Evolutionary conservation across 805 yeast species (phyloP), one percentile per base, ranked within the genome.

Genomic region (Wickerhamomyces pijperi): DNA sequence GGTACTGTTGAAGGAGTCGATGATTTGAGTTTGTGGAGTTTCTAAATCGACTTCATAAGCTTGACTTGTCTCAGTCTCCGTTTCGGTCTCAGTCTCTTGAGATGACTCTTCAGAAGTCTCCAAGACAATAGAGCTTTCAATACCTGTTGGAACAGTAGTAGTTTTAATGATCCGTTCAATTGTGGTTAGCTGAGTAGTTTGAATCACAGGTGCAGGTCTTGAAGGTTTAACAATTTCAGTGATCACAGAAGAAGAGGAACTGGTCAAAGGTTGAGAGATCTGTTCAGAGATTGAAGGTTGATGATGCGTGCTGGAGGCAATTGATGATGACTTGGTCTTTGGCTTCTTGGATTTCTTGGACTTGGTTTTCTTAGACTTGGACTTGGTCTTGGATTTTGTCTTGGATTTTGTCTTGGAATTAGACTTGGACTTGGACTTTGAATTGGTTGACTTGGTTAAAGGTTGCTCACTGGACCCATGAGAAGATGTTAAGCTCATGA

Each of bases 311-410:
- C n/a, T n/a, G n/a, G n/a, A n/a, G 11, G 16, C 20, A 29, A 19
- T 31, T 15, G 5, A 15, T 15, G 13, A 9, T 15, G 36, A 20
- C 20, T 34, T 33, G 36, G 15, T 46, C 35, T 42, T 42, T n/a
- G 37, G 25, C 37, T 36, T 38, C 19, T 39, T 41, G 4, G 40
- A 23, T n/a, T 23, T 13, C 15, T 14, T 17, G 14, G 35, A 21
- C 36, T 29, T 34, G 18, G 28, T 21, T 6, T 6, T 13, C 5
- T 21, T 21, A 9, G 23, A 21, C 23, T 21, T 21, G n/a, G 36
- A 7, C 3, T n/a, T 19, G 11, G 33, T 13, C 20, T 25, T 17
- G 6, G 42, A 6, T 9, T 34, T 3, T 15, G 37, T 12, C 7
- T 12, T 15, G 13, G n/a, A 28, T n/a, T n/a, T 21, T 6, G 23